Conservation (phyloP, 1,284 basidiomycete species). For the Ustilago curta region DNA sequence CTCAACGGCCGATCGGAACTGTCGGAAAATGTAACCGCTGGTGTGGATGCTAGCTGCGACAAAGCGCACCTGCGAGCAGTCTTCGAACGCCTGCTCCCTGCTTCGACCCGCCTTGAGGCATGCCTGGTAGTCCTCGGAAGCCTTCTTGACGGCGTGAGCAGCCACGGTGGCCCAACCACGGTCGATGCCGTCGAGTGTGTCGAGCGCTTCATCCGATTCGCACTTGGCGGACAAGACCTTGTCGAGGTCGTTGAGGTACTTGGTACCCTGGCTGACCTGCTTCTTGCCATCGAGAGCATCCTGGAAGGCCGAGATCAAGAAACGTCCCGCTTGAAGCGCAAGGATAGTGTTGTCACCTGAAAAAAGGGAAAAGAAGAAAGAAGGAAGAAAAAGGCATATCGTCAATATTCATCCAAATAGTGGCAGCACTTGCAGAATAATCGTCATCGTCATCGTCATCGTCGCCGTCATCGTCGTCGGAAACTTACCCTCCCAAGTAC, state of each 20-base stretch:
- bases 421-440: background rate
- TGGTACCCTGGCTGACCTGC: conserved; percentile 68
- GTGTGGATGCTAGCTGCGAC: conserved; percentile 73
- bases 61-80: conserved; percentile 73
- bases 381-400: background rate
- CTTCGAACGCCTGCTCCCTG: conserved; percentile 73
- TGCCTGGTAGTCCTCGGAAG: conserved; percentile 71
- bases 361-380: background rate
- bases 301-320: conserved; percentile 72
- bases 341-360: conserved; percentile 73
- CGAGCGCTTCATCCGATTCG: conserved; percentile 67
- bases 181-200: conserved; percentile 72
- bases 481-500: conserved; percentile 72
- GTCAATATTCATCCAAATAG: background rate
- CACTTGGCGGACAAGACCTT: conserved; percentile 71
- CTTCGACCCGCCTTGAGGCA: conserved; percentile 71
- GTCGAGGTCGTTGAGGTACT: conserved; percentile 72
- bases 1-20: conserved; percentile 67
- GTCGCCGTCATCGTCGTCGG: background rate
- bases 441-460: background rate
- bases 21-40: conserved; percentile 68
- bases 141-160: conserved; percentile 74
- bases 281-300: conserved; percentile 72
- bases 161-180: conserved; percentile 73
- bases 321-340: conserved; percentile 73